Conservation (phyloP, 495 filamentous ascomycete genomes). For the Penicillium crystallinum region DNA sequence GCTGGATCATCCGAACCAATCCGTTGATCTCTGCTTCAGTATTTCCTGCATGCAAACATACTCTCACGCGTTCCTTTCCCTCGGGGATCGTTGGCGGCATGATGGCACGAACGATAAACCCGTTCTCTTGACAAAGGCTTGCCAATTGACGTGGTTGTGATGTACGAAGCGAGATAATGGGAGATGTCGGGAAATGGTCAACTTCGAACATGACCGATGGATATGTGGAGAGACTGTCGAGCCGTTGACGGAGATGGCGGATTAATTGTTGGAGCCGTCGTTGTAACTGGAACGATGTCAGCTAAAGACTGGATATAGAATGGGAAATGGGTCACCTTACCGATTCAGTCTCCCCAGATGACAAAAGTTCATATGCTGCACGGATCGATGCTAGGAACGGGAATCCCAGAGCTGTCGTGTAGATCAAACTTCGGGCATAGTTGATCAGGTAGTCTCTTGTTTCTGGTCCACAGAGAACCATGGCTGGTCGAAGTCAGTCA, state of each 20-base stretch:
- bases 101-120: conserved; percentile 41
- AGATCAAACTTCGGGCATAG: conserved; percentile 45
- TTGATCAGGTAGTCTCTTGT: conserved; percentile 42
- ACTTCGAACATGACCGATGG: conserved; percentile 32
- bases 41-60: conserved; percentile 48
- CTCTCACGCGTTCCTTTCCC: conserved; percentile 44
- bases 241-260: conserved; percentile 29
- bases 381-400: conserved; percentile 45
- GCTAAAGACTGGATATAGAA: not conserved
- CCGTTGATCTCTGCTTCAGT: conserved; percentile 43
- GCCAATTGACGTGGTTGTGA: conserved; percentile 29
- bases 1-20: conserved; percentile 33
- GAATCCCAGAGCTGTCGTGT: conserved; percentile 45
- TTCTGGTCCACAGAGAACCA: conserved; percentile 44
- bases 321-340: conserved; percentile 17
- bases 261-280: conserved; percentile 34
- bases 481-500: conserved; percentile 15
- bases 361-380: conserved; percentile 40
- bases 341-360: conserved; percentile 34
- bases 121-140: conserved; percentile 28
- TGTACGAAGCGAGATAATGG: conserved; percentile 43
- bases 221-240: conserved; percentile 22
- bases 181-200: conserved; percentile 38
- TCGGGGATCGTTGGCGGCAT: conserved; percentile 46
- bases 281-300: conserved; percentile 26